Evolutionary conservation across 306 rosid genomes (phyloP), one percentile per base, ranked within the genome.

Genomic region (Gynostemma pentaphyllum): DNA sequence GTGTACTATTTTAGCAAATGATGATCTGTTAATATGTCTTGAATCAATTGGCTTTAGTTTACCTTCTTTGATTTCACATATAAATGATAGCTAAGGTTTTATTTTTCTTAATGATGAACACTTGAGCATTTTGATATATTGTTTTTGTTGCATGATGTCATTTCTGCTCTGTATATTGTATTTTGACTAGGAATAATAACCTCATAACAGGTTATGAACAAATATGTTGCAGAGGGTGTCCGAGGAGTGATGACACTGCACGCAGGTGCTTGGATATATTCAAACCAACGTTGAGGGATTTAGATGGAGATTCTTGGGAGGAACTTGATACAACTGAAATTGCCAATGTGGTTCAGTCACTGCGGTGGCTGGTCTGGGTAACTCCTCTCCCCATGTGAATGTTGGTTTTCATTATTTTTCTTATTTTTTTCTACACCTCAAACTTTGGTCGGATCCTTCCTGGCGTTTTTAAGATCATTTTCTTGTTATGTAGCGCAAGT

Each of bases 361-460:
- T 92, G 70, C 74, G 88, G 61, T 88, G 98, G 98, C 89, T 92
- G 69, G 85, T 86, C 40, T 92, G 95, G 98, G 95, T 86, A 82
- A 44, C 79, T 49, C 61, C 66, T 54, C 45, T 0, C 32, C 47
- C 47, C 29, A 34, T 29, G 56, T 67, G 22, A 3, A 12, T 66
- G 5, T 50, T 52, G 19, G 14, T 44, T 52, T 13, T 66, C 47
- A 26, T 50, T 12, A 9, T 36, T 24, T 42, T 78, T 3, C 57
- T 70, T 68, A 13, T 28, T 64, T 26, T 12, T 24, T 68, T 5
- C 48, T 5, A 8, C 37, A 32, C 37, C 37, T 32, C 7, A 32
- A 3, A 2, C 37, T 32, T 32, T 7, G 37, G 5, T 32, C 37
- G 5, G 3, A 3, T 32, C 37, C 37, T 32, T 32, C 37, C 37